Evolutionary conservation across 2,329 filamentous ascomycete genomes (phyloP), one percentile per base, ranked within the genome.

Genomic region (Metarhizium album): DNA sequence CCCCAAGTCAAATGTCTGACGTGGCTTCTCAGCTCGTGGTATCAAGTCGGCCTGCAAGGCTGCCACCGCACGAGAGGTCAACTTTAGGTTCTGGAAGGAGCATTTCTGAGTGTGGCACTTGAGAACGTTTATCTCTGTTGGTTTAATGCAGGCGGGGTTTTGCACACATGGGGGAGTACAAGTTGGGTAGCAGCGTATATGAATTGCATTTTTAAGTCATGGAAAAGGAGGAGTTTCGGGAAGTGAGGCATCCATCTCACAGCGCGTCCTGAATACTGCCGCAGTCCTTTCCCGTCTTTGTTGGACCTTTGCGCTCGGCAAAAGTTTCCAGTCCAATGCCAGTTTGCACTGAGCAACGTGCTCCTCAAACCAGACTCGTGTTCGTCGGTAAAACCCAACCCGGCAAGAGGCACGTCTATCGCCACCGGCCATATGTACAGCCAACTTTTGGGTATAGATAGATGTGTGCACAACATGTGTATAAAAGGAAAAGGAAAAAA

Each of bases 21-120:
- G 11, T n/a, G 18, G 31, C 46, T 46, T 43, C 16, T 74, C 79
- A 70, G 91, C 91, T 6, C 80, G 90, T 58, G 82, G 88, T 61
- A 96, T 98, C 65, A 85, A 87, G 68, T 80, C 82, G 64, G 90
- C 91, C 16, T 86, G 87, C 58, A 86, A 85, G 62, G 67, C 74
- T 49, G 84, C 85, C 16, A 87, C 82, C 13, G 82, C 79, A 37
- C 80, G 80, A 55, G 87, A 95, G 59, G 89, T 98, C 52, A 81
- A 84, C 62, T 98, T 97, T 74, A 87, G 88, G 61, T 98, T 98
- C 75, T 98, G 93, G 93, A 98, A 98, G 74, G 93, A 98, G 70
- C 91, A 98, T 65, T 84, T 84, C 64, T 84, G 76, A 62, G 37
- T 29, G 9, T 43, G 31, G 22, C 13, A n/a, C n/a, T 42, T 29